A percentile compares a stretch with the other conserved stretches of the same genome.
Evolutionary conservation across 2,329 filamentous ascomycete species (phyloP).

Genomic region (Neurospora crassa): DNA sequence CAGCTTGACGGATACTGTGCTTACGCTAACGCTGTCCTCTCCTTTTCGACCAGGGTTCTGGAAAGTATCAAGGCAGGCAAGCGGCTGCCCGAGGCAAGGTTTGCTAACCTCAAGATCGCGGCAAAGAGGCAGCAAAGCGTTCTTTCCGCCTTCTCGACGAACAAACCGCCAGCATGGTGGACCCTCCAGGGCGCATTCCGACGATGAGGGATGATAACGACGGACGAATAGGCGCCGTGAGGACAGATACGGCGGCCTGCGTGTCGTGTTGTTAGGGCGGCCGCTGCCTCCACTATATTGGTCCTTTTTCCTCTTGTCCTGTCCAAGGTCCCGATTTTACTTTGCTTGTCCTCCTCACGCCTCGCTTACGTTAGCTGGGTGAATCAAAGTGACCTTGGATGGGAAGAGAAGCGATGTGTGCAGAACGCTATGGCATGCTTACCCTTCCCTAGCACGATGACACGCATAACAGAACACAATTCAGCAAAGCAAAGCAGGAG

Average conservation of each 20-base stretch:
- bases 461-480: neutral
- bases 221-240: constrained; percentile 1
- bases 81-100: constrained; percentile 65
- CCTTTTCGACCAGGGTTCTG: constrained; percentile 49
- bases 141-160: constrained; percentile 29
- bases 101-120: constrained; percentile 53
- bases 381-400: neutral
- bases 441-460: neutral
- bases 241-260: constrained; percentile 6
- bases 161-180: constrained; percentile 2
- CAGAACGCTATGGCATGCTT: neutral
- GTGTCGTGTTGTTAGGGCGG: neutral
- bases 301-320: neutral
- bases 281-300: neutral
- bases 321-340: neutral
- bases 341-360: neutral
- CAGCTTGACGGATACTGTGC: constrained; percentile 5
- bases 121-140: constrained; percentile 56
- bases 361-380: neutral
- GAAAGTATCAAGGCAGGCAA: constrained; percentile 71
- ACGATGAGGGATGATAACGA: neutral
- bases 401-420: neutral
- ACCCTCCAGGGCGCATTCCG: neutral
- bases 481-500: neutral
- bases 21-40: constrained; percentile 1